phyloP scores from a whole-genome alignment of 352 stramenopile genomes.

The Globisporangium spinosum region DNA sequence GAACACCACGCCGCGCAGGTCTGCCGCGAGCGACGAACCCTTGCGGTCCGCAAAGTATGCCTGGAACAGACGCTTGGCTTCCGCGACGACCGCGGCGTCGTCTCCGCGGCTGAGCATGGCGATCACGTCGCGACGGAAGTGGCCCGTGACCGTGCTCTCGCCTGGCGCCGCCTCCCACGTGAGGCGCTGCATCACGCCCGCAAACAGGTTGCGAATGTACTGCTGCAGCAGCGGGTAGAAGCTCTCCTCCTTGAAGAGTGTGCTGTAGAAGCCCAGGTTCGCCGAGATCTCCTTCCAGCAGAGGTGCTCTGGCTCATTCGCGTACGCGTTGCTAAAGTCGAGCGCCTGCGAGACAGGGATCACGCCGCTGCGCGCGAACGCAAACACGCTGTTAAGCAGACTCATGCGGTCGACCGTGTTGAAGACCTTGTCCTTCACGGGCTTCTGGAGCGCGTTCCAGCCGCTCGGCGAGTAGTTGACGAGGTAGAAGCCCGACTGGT shows the following conservation, averaged over 20 bases:
- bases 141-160: constrained; percentile 45
- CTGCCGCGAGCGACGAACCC: constrained; percentile 36
- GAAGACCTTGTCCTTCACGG: constrained; percentile 54
- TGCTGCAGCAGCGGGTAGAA: constrained; percentile 60
- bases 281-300: constrained; percentile 79
- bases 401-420: constrained; percentile 89
- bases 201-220: constrained; percentile 65
- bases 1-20: constrained; percentile 68
- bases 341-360: constrained; percentile 51
- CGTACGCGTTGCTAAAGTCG: constrained; percentile 65
- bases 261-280: constrained; percentile 58
- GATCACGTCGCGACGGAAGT: constrained; percentile 72
- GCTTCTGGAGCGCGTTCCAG: constrained; percentile 75
- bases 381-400: constrained; percentile 92
- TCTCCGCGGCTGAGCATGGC: constrained; percentile 61
- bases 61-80: constrained; percentile 53
- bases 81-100: constrained; percentile 43
- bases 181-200: constrained; percentile 46
- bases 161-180: constrained; percentile 38
- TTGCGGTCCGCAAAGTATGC: constrained; percentile 54
- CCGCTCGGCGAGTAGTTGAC: constrained; percentile 90
- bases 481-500: constrained; percentile 94
- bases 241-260: constrained; percentile 51
- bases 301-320: constrained; percentile 55
- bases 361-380: constrained; percentile 77